Evolutionary conservation across 371 early-diverging fungal genomes (phyloP), one percentile per base, ranked within the genome.

Genomic region (Syncephalis plumigaleata): DNA sequence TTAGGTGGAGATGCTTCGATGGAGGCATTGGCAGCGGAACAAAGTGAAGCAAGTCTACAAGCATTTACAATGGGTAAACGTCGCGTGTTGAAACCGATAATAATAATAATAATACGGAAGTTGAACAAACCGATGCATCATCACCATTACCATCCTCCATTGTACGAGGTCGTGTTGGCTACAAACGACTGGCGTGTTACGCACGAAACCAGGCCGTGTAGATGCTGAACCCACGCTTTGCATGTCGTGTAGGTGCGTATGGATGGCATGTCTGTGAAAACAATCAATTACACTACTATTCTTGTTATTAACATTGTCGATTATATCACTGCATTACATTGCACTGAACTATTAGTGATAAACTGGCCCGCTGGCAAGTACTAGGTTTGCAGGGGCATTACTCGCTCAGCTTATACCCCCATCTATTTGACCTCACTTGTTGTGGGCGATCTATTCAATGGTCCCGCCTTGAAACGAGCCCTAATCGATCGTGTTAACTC

Each of bases 311-410:
- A 27, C 8, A 24, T 21, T n/a, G n/a, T n/a, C n/a, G n/a, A n/a
- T n/a, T n/a, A n/a, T n/a, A n/a, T n/a, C n/a, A n/a, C n/a, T n/a
- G n/a, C n/a, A n/a, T n/a, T n/a, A n/a, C n/a, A n/a, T 21, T 22
- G 36, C 23, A 24, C 5, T 23, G n/a, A n/a, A 17, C 24, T 25
- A 26, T 26, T 49, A 81, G 84, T 54, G 91, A 90, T 63, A 90
- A 90, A 58, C 63, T 90, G 5, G 84, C 86, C 2, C 73, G 75
- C 22, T 90, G 91, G 91, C 78, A 75, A 51, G 72, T 79, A 16
- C 60, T 87, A 20, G 91, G 88, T 0, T 52, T 85, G 3, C 74
- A 75, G 39, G 84, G 84, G 71, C 77, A 3, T 47, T 86, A 13
- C 57, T 90, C 1, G 63, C 74, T 1, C 37, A 51, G 16, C 36